Evolutionary conservation across 495 filamentous ascomycete genomes (phyloP), one percentile per base, ranked within the genome.

Genomic region (Oidiodendron maius): DNA sequence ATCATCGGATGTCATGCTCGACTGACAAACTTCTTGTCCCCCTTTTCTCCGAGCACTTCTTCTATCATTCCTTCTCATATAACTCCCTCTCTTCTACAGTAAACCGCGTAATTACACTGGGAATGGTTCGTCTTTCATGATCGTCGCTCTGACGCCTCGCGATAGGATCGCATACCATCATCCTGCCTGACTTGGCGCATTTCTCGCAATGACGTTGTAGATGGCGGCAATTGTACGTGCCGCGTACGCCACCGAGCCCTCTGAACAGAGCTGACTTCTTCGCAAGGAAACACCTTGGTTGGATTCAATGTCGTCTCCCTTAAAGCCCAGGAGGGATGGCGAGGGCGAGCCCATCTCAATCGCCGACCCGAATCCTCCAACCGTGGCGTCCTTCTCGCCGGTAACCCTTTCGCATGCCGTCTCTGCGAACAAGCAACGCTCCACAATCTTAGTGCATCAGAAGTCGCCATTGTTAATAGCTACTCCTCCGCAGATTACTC

Each of bases 381-480:
- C 89, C 15, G 72, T 84, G 55, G 89, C 89, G 50, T 73, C 86
- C 41, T 99, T 99, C 71, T 89, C 91, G 21, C 90, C 93, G 24
- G 75, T 79, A 17, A 88, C 86, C 38, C 75, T 86, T 41, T 81
- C 82, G 8, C 75, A 81, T 44, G 76, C 77, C 12, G 78, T 84
- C 20, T 71, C 84, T 42, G 81, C 81, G 18, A 82, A 83, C 30
- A 83, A 84, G 57, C 80, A 89, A 48, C 81, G 89, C 40, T 91
- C 87, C 32, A 93, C 88, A 49, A 87, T 97, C 56, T 80, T 97
- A 45, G 91, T 99, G 1, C 90, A 97, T 64, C 90, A 93, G 62
- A 99, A 97, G 67, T 94, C 87, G 3, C 93, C 94, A 16, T 69
- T 99, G 20, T 75, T 99, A 25, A 83, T 94, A 41, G 88, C 91